Conservation (phyloP, 768 basidiomycete species). For the Calocera viscosa region DNA sequence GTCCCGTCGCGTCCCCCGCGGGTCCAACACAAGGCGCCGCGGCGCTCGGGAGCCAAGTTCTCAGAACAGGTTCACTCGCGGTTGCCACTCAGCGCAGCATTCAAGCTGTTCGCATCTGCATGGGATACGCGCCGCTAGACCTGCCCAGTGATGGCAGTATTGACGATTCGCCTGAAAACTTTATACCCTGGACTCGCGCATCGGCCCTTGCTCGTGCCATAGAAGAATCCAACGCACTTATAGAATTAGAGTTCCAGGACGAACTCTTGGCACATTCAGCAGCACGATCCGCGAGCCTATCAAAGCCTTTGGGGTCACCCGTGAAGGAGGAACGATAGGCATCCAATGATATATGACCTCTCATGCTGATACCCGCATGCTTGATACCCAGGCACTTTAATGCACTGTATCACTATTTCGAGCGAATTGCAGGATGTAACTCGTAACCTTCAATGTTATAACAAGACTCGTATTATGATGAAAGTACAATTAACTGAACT, state of each 20-base stretch:
- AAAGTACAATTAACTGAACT: not conserved
- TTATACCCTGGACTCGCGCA: not conserved
- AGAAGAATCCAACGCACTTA: not conserved
- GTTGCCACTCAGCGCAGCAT: not conserved
- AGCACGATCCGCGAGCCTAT: not conserved
- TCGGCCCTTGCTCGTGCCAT: not conserved
- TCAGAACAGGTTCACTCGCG: not conserved
- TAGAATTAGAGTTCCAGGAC: not conserved
- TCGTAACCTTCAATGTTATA: not conserved
- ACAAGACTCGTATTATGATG: not conserved
- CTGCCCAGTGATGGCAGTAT: not conserved
- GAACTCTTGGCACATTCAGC: not conserved
- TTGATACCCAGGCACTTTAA: not conserved
- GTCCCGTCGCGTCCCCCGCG: not conserved
- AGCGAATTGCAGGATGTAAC: not conserved
- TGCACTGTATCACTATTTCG: not conserved
- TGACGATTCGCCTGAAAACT: not conserved
- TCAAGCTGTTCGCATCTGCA: not conserved
- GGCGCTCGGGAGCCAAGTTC: not conserved
- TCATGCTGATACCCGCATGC: not conserved
- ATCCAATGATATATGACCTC: not conserved
- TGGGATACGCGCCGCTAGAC: not conserved
- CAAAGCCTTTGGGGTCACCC: not conserved
- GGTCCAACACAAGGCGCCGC: not conserved
- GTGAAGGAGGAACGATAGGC: not conserved